These are phyloP conservation scores for Chaetomium sp. DNA, from an alignment of 2,329 filamentous ascomycete genomes.

Conservation along the genomic window DNA sequence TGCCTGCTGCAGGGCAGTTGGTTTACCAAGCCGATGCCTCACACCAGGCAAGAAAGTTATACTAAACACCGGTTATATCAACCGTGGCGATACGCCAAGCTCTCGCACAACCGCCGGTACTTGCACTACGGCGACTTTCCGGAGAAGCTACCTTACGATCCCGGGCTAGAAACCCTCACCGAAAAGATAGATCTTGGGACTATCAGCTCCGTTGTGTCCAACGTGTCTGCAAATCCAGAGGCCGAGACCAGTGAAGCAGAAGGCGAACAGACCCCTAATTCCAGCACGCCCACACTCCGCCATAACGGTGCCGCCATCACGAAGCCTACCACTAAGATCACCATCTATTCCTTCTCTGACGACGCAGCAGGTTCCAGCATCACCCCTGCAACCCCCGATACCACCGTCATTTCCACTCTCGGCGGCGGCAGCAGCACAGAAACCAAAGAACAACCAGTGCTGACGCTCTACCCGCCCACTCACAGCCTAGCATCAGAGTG, in stretches of 20 bases:
- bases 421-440: slow-evolving; percentile 31
- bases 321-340: slow-evolving; percentile 73
- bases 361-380: slow-evolving; percentile 16
- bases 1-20: slow-evolving; percentile 84
- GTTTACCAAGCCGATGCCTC: slow-evolving; percentile 56
- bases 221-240: slow-evolving; percentile 60
- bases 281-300: slow-evolving; percentile 27
- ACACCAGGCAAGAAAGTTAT: slow-evolving; percentile 36
- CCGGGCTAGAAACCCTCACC: slow-evolving; percentile 63
- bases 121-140: slow-evolving; percentile 87
- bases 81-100: slow-evolving; percentile 74
- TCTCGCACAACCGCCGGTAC: slow-evolving; percentile 86
- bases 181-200: slow-evolving; percentile 82
- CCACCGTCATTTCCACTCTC: slow-evolving; percentile 14
- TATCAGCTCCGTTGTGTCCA: slow-evolving; percentile 90
- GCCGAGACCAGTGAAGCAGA: not conserved
- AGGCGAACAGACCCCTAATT: slow-evolving; percentile 35
- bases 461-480: slow-evolving; percentile 75
- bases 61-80: slow-evolving; percentile 37
- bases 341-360: slow-evolving; percentile 68
- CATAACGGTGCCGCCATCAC: slow-evolving; percentile 13
- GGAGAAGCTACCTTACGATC: slow-evolving; percentile 55
- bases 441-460: slow-evolving; percentile 61
- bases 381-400: not conserved
- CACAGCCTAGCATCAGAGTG: slow-evolving; percentile 88